Conservation (phyloP, 805 yeast species). For the Nakazawaea populi region DNA sequence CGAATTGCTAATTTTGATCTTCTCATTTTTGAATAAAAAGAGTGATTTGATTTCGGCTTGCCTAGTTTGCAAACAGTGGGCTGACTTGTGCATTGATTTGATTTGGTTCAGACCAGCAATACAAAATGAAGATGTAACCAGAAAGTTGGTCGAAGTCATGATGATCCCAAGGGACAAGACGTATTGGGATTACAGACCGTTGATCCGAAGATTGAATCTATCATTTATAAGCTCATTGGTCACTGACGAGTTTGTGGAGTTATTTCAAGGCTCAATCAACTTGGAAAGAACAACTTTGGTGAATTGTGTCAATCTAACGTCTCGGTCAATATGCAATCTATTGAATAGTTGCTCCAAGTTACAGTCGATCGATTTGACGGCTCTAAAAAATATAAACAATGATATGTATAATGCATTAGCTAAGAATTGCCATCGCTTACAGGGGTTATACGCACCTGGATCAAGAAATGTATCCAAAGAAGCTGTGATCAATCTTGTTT, state of each 20-base stretch:
- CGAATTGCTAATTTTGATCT: slow-evolving; percentile 58
- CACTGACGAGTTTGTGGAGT: slow-evolving; percentile 53
- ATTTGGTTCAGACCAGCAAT: slow-evolving; percentile 86
- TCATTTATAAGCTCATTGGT: slow-evolving; percentile 66
- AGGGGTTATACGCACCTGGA: slow-evolving; percentile 86
- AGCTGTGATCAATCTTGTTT: slow-evolving; percentile 54
- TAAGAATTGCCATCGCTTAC: slow-evolving; percentile 64
- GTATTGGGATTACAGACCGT: slow-evolving; percentile 59
- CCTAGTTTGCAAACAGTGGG: slow-evolving; percentile 78
- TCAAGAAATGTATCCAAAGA: slow-evolving; percentile 65
- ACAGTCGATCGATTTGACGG: slow-evolving; percentile 85
- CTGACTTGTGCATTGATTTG: slow-evolving; percentile 67
- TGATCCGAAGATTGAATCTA: slow-evolving; percentile 75
- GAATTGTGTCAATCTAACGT: slow-evolving; percentile 63
- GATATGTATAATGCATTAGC: slow-evolving; percentile 66
- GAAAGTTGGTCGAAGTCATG: slow-evolving; percentile 52
- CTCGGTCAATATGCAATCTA: slow-evolving; percentile 54
- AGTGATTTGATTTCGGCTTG: slow-evolving; percentile 55
- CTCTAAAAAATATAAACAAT: slow-evolving; percentile 66
- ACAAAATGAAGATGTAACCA: slow-evolving; percentile 41
- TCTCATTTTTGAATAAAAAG: slow-evolving; percentile 56
- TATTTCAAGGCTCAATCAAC: slow-evolving; percentile 64
- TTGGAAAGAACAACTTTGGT: slow-evolving; percentile 84
- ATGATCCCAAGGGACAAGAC: slow-evolving; percentile 39
- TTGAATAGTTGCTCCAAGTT: slow-evolving; percentile 60